These are phyloP conservation scores for Starmera quercuum DNA, from an alignment of 805 yeast species.

Conservation along the genomic window DNA sequence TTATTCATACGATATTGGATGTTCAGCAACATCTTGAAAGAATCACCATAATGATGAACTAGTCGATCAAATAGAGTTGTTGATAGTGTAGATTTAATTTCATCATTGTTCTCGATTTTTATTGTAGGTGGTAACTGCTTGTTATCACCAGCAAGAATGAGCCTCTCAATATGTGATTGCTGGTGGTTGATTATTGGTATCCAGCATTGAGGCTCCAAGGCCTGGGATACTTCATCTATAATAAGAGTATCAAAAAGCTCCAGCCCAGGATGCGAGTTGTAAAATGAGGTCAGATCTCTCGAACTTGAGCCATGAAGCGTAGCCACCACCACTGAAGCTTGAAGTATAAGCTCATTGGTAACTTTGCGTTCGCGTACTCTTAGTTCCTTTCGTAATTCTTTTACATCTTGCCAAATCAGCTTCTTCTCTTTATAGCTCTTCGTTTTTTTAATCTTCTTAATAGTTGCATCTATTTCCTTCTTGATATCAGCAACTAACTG, in stretches of 20 bases:
- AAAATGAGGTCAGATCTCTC: constrained; percentile 51
- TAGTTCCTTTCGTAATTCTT: constrained; percentile 62
- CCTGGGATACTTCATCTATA: constrained; percentile 93
- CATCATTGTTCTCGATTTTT: constrained; percentile 41
- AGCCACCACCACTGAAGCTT: constrained; percentile 64
- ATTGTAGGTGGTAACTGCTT: constrained; percentile 89
- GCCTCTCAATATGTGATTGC: constrained; percentile 37
- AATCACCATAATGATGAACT: constrained; percentile 37
- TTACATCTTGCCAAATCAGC: constrained; percentile 62
- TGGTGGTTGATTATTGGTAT: constrained; percentile 72
- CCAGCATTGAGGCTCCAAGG: constrained; percentile 95
- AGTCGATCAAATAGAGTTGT: constrained; percentile 78
- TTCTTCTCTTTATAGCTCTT: constrained; percentile 58
- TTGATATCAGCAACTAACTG: constrained; percentile 60
- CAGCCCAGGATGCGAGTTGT: constrained; percentile 23
- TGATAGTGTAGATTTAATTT: constrained; percentile 40
- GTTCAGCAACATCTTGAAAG: constrained; percentile 52
- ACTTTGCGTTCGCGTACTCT: constrained; percentile 58
- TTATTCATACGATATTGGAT: constrained; percentile 86
- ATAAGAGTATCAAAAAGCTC: constrained; percentile 68
- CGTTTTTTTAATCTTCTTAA: constrained; percentile 50
- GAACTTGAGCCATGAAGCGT: constrained; percentile 89
- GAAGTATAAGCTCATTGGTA: constrained; percentile 46
- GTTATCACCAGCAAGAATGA: constrained; percentile 89
- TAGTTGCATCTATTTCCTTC: constrained; percentile 57